A percentile compares a stretch with the other conserved stretches of the same genome.
phyloP scores from a whole-genome alignment of 1,284 basidiomycete species.

The Ceratobasidium sp. region DNA sequence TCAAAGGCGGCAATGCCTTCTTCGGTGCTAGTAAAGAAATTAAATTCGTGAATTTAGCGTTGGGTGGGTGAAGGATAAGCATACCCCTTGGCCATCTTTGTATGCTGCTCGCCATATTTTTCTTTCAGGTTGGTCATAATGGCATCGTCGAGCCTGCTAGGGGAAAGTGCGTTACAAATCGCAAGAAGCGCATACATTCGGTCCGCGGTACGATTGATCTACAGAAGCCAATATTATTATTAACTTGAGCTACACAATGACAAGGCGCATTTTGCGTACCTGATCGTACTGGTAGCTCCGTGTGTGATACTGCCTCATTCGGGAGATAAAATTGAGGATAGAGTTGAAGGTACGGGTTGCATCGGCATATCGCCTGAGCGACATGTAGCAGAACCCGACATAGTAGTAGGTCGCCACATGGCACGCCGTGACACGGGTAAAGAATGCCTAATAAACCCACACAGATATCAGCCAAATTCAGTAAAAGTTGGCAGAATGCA shows the following conservation, averaged over 20 bases:
- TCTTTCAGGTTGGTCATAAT: constrained; percentile 93
- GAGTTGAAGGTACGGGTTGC: constrained; percentile 92
- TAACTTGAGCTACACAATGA: background rate
- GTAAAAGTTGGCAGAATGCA: constrained; percentile 43
- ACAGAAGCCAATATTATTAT: background rate
- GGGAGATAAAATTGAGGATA: constrained; percentile 91
- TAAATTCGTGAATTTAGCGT: constrained; percentile 1
- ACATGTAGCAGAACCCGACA: constrained; percentile 95
- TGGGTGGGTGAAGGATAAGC: constrained; percentile 41
- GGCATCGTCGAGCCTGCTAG: constrained; percentile 90
- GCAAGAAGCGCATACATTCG: constrained; percentile 97
- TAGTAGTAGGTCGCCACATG: constrained; percentile 96
- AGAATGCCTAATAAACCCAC: constrained; percentile 67
- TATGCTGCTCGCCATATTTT: constrained; percentile 88
- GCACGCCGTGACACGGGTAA: constrained; percentile 91
- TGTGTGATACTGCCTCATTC: constrained; percentile 95
- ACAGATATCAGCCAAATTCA: background rate
- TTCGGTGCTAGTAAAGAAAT: constrained; percentile 52
- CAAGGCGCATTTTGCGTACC: constrained; percentile 52
- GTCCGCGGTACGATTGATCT: constrained; percentile 98
- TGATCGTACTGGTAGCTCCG: constrained; percentile 97
- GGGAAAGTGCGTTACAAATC: constrained; percentile 90
- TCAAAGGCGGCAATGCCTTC: constrained; percentile 87
- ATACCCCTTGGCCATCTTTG: constrained; percentile 83
- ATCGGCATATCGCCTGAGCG: constrained; percentile 92